Base-by-base conservation (phyloP, 805 yeast species). In the Spathaspora girioi region DNA sequence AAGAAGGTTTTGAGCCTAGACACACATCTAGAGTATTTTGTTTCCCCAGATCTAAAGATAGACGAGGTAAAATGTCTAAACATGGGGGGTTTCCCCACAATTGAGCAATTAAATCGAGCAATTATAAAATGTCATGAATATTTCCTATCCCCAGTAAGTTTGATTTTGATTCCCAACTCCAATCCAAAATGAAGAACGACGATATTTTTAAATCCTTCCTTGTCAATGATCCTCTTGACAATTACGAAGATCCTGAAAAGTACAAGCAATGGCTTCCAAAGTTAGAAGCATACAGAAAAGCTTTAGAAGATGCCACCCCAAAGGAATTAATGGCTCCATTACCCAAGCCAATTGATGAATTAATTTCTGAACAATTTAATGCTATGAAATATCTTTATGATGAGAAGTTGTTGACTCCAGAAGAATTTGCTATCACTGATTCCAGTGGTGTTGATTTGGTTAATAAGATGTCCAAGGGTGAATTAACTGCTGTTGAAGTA, bases 251-350 rank as follows among this genome's bases (percentile, higher is more conserved):
- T 57, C 61, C 72, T 1, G 76, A 68, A 53, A 70, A 72, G 46
- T 81, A 66, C 58, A 69, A 66, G 44, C 52, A 57, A 29, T 81
- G 75, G 75, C 55, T 69, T 45, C 84, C 84, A 10, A 77, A 75
- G 56, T 68, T 81, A 49, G 70, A 73, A 51, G 66, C 64, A 20
- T 73, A 71, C 56, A 61, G 70, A 51, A 55, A 62, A 46, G 67
- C 65, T 45, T 65, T 73, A 52, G 62, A 56, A 9, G 61, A 54
- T 18, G 66, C 66, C 1, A 54, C 70, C 12, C 59, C 64, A 29
- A 64, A 67, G 1, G 72, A 70, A 46, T 67, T 60, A 54, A 59
- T 63, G 42, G 56, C 61, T n/a, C 60, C 64, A 26, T 59, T 73
- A 51, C 77, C 78, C 8, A 65, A 61, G 23, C 49, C 69, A 0